Evolutionary conservation across 2,329 filamentous ascomycete species (phyloP).

Genomic region (Monosporascus sp.): DNA sequence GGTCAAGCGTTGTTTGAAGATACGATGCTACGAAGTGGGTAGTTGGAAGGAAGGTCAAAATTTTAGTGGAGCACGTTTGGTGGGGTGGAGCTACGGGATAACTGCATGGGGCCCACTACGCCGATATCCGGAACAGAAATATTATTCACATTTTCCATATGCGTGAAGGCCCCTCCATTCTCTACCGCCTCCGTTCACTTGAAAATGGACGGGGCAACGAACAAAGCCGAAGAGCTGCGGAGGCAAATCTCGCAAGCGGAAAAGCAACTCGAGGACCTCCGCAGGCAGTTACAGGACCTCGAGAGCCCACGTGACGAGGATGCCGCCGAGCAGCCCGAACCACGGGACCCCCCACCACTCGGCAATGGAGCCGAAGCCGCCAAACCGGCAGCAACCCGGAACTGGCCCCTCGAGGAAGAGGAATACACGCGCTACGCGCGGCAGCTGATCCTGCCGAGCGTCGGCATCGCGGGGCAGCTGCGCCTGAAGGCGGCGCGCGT

Average conservation of each 20-base stretch:
- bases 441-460: slow-evolving; percentile 80
- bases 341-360: too few relatives aligned
- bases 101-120: neutral
- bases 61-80: neutral
- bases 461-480: slow-evolving; percentile 76
- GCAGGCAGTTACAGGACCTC: slow-evolving; percentile 37
- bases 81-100: neutral
- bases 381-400: slow-evolving; percentile 26
- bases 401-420: slow-evolving; percentile 64
- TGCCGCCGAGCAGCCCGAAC: too few relatives aligned
- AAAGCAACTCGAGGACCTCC: slow-evolving; percentile 40
- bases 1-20: too few relatives aligned
- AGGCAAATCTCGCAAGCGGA: slow-evolving; percentile 44
- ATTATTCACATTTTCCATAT: neutral
- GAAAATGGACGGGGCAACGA: slow-evolving; percentile 3
- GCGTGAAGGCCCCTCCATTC: neutral
- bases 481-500: slow-evolving; percentile 65
- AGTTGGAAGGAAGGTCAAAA: neutral
- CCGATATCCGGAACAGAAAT: neutral
- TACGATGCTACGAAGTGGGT: neutral
- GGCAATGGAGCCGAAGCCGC: too few relatives aligned
- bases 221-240: slow-evolving; percentile 34
- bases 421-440: slow-evolving; percentile 86
- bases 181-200: neutral
- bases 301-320: slow-evolving; percentile 24